Conservation (phyloP, 495 filamentous ascomycete species). For the Talaromyces adpressus region DNA sequence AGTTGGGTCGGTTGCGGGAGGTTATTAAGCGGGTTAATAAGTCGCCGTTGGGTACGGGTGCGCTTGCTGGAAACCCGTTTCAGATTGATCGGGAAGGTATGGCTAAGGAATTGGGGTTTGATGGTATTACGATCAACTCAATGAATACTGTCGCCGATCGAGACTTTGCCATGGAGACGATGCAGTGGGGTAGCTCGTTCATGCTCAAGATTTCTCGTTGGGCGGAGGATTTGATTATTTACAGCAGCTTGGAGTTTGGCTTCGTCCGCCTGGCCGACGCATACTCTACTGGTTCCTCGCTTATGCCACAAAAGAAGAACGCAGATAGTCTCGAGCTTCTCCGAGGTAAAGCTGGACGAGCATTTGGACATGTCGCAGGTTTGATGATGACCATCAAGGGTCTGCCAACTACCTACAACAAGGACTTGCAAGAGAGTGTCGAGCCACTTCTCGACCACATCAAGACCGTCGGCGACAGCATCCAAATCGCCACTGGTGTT, state of each 20-base stretch:
- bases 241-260: constrained; percentile 73
- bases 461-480: constrained; percentile 78
- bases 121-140: constrained; percentile 72
- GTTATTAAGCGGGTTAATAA: constrained; percentile 69
- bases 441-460: constrained; percentile 84
- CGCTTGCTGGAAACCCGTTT: constrained; percentile 89
- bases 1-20: constrained; percentile 74
- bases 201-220: constrained; percentile 85
- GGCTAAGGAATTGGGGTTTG: constrained; percentile 84
- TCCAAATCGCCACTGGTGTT: constrained; percentile 79
- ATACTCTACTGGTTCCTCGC: constrained; percentile 73
- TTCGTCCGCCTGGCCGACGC: constrained; percentile 80
- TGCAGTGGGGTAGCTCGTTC: constrained; percentile 81
- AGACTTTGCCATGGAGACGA: constrained; percentile 83
- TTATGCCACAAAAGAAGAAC: constrained; percentile 89
- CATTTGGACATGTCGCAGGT: constrained; percentile 84
- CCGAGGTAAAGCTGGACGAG: constrained; percentile 76
- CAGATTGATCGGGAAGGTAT: constrained; percentile 82
- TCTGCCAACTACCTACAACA: constrained; percentile 88
- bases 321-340: constrained; percentile 75
- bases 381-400: constrained; percentile 85
- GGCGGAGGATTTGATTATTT: constrained; percentile 88
- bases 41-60: constrained; percentile 76
- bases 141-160: constrained; percentile 79
- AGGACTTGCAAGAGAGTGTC: constrained; percentile 86